Evolutionary conservation across 495 filamentous ascomycete species (phyloP), one percentile per base, ranked within the genome.

Genomic region (Lineolata rhizophorae): DNA sequence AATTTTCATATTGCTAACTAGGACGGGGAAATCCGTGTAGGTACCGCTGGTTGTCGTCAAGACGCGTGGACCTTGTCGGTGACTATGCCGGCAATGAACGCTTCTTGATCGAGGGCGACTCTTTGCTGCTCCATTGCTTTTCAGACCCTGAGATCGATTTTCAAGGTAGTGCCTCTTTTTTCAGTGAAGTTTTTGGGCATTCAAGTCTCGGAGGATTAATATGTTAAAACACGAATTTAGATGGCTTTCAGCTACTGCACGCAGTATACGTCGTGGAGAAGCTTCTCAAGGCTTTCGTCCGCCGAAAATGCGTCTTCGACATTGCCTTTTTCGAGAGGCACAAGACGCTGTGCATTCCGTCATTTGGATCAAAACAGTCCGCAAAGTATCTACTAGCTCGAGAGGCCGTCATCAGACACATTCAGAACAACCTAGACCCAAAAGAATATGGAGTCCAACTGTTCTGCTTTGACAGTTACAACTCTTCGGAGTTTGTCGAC

Each of bases 81-180:
- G 77, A 83, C 42, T 81, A 76, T 49, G 71, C 70, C 6, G 77
- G 77, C 11, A 57, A 62, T 29, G 76, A 78, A 36, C 55, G 70
- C 1, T 81, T 81, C 49, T 45, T 77, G 5, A 56, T 84, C 24
- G 70, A 84, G 38, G 76, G 76, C 1, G 76, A 84, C 34, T 73
- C 74, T 0, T 51, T 83, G 6, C 50, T 84, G 1, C 51, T 67
- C 9, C 45, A 71, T 22, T 70, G 61, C 40, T 64, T 82, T 24
- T 49, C 57, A 12, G 59, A 76, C 35, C 27, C 53, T 2, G 47
- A 58, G 19, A 58, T 83, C 3, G 70, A 84, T 40, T 71, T 78
- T 35, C 37, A 57, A 19, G 45, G 64, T 63, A 41, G 44, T 48
- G 5, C 5, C 27, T 22, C 24, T 18, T 9, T 15, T 30, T n/a